A percentile compares a stretch with the other conserved stretches of the same genome.
These are phyloP conservation scores for Clavispora phyllophila DNA, from an alignment of 805 yeast genomes.

Conservation along the genomic window DNA sequence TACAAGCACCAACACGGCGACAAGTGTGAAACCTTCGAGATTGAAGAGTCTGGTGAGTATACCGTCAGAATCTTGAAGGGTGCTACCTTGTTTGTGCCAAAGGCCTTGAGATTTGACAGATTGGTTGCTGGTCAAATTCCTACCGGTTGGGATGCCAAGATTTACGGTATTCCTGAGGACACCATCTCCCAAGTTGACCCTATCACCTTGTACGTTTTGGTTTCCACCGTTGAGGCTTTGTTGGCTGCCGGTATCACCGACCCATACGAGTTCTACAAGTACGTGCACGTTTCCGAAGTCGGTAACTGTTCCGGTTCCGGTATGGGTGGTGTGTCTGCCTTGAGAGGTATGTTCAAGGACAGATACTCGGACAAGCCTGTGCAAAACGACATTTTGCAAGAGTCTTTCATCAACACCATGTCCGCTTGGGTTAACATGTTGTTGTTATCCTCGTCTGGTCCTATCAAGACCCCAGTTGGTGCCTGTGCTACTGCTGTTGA, in stretches of 20 bases:
- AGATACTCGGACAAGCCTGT: slow-evolving; percentile 90
- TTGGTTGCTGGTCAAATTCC: slow-evolving; percentile 93
- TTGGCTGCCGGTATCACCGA: slow-evolving; percentile 93
- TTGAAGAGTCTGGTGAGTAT: slow-evolving; percentile 86
- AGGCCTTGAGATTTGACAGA: slow-evolving; percentile 72
- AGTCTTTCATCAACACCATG: slow-evolving; percentile 98
- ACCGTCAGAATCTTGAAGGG: slow-evolving; percentile 90
- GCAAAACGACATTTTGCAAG: slow-evolving; percentile 95
- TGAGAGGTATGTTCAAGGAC: slow-evolving; percentile 96
- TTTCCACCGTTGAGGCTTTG: slow-evolving; percentile 92
- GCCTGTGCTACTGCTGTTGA: slow-evolving; percentile 99
- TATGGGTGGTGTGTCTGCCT: slow-evolving; percentile 98
- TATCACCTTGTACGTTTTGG: slow-evolving; percentile 86
- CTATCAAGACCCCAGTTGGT: slow-evolving; percentile 98
- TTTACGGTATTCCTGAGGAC: slow-evolving; percentile 94
- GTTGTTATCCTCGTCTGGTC: slow-evolving; percentile 94
- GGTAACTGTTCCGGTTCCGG: slow-evolving; percentile 99
- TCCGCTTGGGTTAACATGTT: slow-evolving; percentile 99
- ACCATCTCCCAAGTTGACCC: slow-evolving; percentile 94
- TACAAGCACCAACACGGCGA: slow-evolving; percentile 93
- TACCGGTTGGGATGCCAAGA: slow-evolving; percentile 95
- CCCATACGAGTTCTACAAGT: slow-evolving; percentile 97
- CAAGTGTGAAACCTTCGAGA: slow-evolving; percentile 84
- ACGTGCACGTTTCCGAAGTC: slow-evolving; percentile 96
- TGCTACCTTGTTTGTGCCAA: slow-evolving; percentile 85